Percentiles rank a stretch among this genome's conserved stretches.
These are phyloP conservation scores for Colletotrichum spaethianum DNA, from an alignment of 2,329 filamentous ascomycete genomes.

Conservation along the genomic window DNA sequence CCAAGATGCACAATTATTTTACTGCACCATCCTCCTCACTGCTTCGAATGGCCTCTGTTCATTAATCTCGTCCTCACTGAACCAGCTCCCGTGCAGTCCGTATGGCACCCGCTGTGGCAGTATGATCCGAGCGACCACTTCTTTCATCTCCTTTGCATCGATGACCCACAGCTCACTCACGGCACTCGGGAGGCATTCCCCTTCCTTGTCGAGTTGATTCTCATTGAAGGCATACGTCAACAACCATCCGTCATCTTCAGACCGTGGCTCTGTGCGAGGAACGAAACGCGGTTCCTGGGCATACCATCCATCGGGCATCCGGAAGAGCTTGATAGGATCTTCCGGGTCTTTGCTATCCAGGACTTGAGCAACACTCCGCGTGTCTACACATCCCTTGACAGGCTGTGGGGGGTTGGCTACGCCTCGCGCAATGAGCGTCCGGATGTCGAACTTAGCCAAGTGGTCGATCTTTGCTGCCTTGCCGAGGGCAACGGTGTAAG, in stretches of 20 bases:
- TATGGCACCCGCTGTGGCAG: conserved; percentile 79
- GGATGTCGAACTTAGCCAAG: conserved; percentile 73
- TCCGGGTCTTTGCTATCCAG: conserved; percentile 58
- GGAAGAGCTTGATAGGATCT: conserved; percentile 74
- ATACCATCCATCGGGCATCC: conserved; percentile 72
- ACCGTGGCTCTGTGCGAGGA: conserved; percentile 54
- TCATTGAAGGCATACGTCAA: conserved; percentile 81
- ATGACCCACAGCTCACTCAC: conserved; percentile 78
- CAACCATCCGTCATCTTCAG: conserved; percentile 77
- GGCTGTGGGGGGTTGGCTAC: conserved; percentile 58
- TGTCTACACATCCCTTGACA: conserved; percentile 75
- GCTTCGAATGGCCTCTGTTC: conserved; percentile 56
- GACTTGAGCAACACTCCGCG: conserved; percentile 67
- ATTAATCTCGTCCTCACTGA: conserved; percentile 65
- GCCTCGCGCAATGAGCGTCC: conserved; percentile 67
- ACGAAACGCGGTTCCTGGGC: conserved; percentile 80
- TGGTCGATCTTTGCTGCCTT: conserved; percentile 77
- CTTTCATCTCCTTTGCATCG: conserved; percentile 73
- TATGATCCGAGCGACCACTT: conserved; percentile 70
- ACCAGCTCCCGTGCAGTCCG: conserved; percentile 76
- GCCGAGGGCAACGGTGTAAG: conserved; percentile 73
- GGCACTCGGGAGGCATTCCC: conserved; percentile 59
- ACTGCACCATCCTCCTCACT: background rate
- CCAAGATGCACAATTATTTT: background rate
- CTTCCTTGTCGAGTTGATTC: conserved; percentile 68